Base-by-base conservation (phyloP, 768 basidiomycete species). In the Dacryopinax primogenitus region DNA sequence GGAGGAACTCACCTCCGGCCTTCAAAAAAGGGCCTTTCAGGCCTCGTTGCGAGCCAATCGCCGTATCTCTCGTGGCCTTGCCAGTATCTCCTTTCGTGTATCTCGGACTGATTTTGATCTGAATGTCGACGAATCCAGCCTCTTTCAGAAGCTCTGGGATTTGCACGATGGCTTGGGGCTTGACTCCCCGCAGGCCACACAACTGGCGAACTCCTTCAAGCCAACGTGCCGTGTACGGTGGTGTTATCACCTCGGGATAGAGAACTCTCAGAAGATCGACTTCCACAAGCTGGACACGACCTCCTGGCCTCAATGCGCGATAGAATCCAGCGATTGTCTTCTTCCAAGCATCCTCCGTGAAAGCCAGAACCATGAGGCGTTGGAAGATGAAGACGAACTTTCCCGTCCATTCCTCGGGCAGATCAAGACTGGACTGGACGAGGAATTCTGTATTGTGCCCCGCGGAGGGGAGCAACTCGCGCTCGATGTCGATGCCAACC, bases 391-490 rank as follows among this genome's bases (percentile, higher is more conserved):
- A 62, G 12, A 45, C 62, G 67, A 63, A 68, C 33, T 45, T 45
- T 23, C 41, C 35, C 15, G 41, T 36, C 62, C 66, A 68, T 32
- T 63, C 33, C 13, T n/a, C 33, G 7, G 67, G 67, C 1, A 68
- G 44, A 21, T 65, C 30, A 3, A 71, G 72, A 23, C 70, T 66
- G 41, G 73, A 72, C 21, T 69, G 64, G 26, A 66, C 51, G 16
- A 58, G 36, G 58, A 69, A 69, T 15, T 62, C n/a, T 6, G 66
- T 63, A 65, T 71, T 71, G 15, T 36, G 18, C 15, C 51, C 51
- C 11, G 65, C 26, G 1, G 36, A 21, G 6, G 70, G 70, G 63
- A 69, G 68, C 18, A 69, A 66, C 16, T 68, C 35, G 11, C 64
- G n/a, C 16, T 67, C 67, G 41, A 69, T 66, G 63, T 71, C 70